phyloP scores from a whole-genome alignment of 106 monocot species.

The Allium fistulosum region DNA sequence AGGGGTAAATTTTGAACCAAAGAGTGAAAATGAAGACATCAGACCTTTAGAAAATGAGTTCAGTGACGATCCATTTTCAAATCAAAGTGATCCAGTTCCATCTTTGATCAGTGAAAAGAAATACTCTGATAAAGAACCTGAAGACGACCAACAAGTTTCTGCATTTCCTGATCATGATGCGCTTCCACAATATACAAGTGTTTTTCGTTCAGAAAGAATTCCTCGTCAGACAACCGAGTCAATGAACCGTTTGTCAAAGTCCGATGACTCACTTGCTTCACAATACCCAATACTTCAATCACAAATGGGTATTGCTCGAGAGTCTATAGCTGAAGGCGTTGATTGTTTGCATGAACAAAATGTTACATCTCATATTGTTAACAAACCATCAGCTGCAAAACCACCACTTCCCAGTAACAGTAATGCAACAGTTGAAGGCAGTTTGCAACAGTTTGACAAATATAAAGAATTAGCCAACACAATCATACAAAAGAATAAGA shows the following conservation, averaged over 20 bases:
- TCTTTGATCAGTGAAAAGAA: slow-evolving; percentile 8
- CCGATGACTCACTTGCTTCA: slow-evolving; percentile 71
- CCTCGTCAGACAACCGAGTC: slow-evolving; percentile 61
- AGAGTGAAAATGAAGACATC: slow-evolving; percentile 26
- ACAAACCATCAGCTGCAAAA: slow-evolving; percentile 20
- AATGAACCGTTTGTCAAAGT: slow-evolving; percentile 76
- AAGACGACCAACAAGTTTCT: slow-evolving; percentile 50
- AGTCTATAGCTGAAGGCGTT: slow-evolving; percentile 49
- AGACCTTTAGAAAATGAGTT: slow-evolving; percentile 19
- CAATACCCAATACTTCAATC: slow-evolving; percentile 54
- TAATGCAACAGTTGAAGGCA: slow-evolving; percentile 29
- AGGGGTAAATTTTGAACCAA: slow-evolving; percentile 13
- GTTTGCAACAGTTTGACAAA: slow-evolving; percentile 39
- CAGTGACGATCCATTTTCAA: slow-evolving; percentile 19
- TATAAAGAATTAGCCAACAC: slow-evolving; percentile 34
- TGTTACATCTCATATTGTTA: slow-evolving; percentile 22
- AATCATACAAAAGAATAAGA: slow-evolving; percentile 16
- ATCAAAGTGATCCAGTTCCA: slow-evolving; percentile 21
- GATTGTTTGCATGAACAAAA: slow-evolving; percentile 41
- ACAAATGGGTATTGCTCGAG: slow-evolving; percentile 35
- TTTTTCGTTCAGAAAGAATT: slow-evolving; percentile 83
- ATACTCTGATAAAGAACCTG: slow-evolving; percentile 18
- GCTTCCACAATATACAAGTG: slow-evolving; percentile 39
- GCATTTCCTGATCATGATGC: slow-evolving; percentile 57
- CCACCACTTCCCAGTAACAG: slow-evolving; percentile 19